These are phyloP conservation scores for Lichenothelia convexa DNA, from an alignment of 495 filamentous ascomycete genomes.

Conservation along the genomic window DNA sequence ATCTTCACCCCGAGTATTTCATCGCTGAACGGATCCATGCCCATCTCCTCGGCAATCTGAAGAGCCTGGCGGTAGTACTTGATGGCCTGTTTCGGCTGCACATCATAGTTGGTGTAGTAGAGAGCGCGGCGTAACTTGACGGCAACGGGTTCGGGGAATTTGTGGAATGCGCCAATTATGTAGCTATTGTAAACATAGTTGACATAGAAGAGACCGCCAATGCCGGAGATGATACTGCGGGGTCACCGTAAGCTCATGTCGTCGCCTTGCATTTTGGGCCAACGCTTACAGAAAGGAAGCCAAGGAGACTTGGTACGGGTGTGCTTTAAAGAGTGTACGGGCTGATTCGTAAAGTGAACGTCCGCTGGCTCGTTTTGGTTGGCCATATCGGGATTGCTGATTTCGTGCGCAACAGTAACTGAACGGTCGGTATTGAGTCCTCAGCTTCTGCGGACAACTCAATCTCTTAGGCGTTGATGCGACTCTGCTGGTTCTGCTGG, in stretches of 20 bases:
- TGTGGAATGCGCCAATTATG: conserved; percentile 44
- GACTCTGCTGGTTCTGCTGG: too few relatives aligned
- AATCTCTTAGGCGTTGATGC: too few relatives aligned
- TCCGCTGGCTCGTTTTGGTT: too few relatives aligned
- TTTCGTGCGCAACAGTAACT: too few relatives aligned
- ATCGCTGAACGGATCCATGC: conserved; percentile 73
- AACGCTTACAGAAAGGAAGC: conserved; percentile 12
- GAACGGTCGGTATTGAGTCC: too few relatives aligned
- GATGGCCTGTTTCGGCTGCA: conserved; percentile 54
- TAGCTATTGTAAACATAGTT: conserved; percentile 49
- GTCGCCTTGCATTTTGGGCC: not conserved
- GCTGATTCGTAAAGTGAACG: too few relatives aligned
- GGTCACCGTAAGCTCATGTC: not conserved
- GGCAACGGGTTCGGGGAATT: conserved; percentile 65
- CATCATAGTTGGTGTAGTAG: conserved; percentile 61
- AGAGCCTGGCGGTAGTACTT: conserved; percentile 69
- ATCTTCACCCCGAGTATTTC: conserved; percentile 82
- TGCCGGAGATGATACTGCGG: conserved; percentile 25
- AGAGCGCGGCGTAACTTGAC: conserved; percentile 66
- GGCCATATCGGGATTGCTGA: too few relatives aligned
- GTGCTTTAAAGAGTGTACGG: conserved; percentile 10
- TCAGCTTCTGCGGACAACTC: too few relatives aligned
- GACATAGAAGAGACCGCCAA: conserved; percentile 32
- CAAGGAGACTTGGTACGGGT: conserved; percentile 18
- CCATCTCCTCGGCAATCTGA: conserved; percentile 43